Evolutionary conservation across 2,329 filamentous ascomycete species (phyloP), one percentile per base, ranked within the genome.

Genomic region (Colletotrichum filicis): DNA sequence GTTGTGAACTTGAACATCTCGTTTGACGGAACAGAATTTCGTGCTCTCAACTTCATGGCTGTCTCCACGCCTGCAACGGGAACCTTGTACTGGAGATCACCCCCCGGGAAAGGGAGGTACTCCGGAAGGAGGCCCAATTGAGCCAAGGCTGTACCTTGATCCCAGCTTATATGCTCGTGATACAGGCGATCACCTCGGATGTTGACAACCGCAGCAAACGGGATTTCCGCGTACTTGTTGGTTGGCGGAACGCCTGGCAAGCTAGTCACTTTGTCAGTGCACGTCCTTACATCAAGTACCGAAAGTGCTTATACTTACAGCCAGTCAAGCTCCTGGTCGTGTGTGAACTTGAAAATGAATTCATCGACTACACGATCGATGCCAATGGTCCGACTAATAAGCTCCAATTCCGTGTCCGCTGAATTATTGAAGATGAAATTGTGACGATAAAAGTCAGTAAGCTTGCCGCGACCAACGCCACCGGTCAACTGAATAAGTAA

Each of bases 391-490:
- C 93, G 88, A 73, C 91, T 93, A 32, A 94, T 86, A 0, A 95
- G 88, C 76, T 94, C 91, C 1, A 95, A 83, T 3, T 85, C 83
- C 0, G 92, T 91, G 75, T 94, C 92, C 0, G 85, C 85, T 0
- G 93, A 90, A 74, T 95, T 95, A 71, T 86, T 90, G 78, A 92
- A 93, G 76, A 95, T 92, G 82, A 96, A 95, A 78, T 94, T 90
- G 74, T 94, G 79, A 0, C 87, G 86, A 80, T 95, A 95, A 78
- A 95, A 95, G 5, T 85, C 82, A 1, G 91, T 90, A 6, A 95
- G 83, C 1, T 83, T 82, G 2, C 84, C 82, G 22, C 93, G 87
- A 0, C 93, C 93, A 53, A 94, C 87, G 0, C 93, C 93, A 2
- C 93, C 93, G 0, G 91, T 92, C 74, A 91, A 78, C 85, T 87